Percentiles rank a stretch among this genome's conserved stretches.
Conservation (phyloP, 73 alveolate species). For the Symbiodinium pilosum region DNA sequence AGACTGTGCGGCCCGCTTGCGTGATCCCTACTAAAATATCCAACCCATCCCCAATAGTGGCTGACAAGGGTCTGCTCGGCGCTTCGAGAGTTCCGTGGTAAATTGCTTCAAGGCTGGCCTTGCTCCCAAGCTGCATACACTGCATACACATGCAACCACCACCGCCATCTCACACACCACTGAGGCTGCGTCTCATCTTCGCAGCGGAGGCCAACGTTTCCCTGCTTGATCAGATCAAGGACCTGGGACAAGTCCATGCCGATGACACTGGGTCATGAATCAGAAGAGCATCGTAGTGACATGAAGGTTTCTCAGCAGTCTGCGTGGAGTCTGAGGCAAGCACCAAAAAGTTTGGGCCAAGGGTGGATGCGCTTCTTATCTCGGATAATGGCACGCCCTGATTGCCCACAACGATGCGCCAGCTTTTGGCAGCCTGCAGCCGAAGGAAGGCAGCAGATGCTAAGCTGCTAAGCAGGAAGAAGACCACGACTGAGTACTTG, state of each 20-base stretch:
- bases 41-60: neutral
- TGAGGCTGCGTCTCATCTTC: constrained; percentile 39
- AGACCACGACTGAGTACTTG: neutral
- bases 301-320: no score
- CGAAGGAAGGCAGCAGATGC: neutral
- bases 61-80: constrained; percentile 58
- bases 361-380: constrained; percentile 62
- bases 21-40: neutral
- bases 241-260: constrained; percentile 17
- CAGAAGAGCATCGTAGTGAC: neutral
- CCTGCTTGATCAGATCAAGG: constrained; percentile 71
- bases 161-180: neutral
- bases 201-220: constrained; percentile 66
- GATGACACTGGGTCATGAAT: neutral
- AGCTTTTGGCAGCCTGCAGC: constrained; percentile 56
- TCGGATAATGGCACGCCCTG: constrained; percentile 78
- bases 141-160: no score
- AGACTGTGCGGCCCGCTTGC: neutral
- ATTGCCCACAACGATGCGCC: constrained; percentile 82
- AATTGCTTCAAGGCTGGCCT: constrained; percentile 64
- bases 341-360: constrained; percentile 61
- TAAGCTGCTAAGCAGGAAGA: neutral
- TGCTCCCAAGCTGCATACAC: neutral
- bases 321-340: neutral
- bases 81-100: constrained; percentile 56